These are phyloP conservation scores for Calamus simplicifolius DNA, from an alignment of 176 grass and related monocot genomes.

Conservation along the genomic window DNA sequence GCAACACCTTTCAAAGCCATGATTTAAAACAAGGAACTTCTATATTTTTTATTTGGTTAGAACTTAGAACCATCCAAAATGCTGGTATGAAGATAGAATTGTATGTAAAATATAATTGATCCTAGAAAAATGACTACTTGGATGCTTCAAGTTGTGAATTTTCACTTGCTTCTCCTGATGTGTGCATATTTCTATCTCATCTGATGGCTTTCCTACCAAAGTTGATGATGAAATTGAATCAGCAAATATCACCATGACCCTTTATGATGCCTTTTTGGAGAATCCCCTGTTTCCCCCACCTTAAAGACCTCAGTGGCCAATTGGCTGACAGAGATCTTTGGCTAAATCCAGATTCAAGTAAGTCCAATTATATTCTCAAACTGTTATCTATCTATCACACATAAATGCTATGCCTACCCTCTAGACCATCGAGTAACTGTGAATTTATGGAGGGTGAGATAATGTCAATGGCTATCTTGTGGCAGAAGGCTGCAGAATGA, in stretches of 20 bases:
- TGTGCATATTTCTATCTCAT: conserved; percentile 69
- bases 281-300: conserved; percentile 59
- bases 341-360: not conserved
- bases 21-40: conserved; percentile 53
- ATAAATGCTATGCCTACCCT: too few relatives aligned
- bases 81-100: conserved; percentile 40
- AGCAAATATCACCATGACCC: conserved; percentile 47
- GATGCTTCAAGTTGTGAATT: not conserved
- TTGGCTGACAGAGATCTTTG: conserved; percentile 34
- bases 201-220: conserved; percentile 32
- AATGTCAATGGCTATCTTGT: too few relatives aligned
- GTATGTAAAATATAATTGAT: too few relatives aligned
- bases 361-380: too few relatives aligned
- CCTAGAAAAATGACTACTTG: not conserved
- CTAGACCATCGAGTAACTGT: too few relatives aligned
- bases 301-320: conserved; percentile 44
- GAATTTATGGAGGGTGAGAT: too few relatives aligned
- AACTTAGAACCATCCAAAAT: conserved; percentile 36
- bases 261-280: conserved; percentile 78
- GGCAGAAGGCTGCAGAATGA: too few relatives aligned
- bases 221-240: conserved; percentile 65
- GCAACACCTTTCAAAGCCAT: conserved; percentile 46
- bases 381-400: too few relatives aligned
- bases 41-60: conserved; percentile 67
- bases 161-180: not conserved